phyloP scores from a whole-genome alignment of 306 rosid genomes.

The Clitoria ternatea region DNA sequence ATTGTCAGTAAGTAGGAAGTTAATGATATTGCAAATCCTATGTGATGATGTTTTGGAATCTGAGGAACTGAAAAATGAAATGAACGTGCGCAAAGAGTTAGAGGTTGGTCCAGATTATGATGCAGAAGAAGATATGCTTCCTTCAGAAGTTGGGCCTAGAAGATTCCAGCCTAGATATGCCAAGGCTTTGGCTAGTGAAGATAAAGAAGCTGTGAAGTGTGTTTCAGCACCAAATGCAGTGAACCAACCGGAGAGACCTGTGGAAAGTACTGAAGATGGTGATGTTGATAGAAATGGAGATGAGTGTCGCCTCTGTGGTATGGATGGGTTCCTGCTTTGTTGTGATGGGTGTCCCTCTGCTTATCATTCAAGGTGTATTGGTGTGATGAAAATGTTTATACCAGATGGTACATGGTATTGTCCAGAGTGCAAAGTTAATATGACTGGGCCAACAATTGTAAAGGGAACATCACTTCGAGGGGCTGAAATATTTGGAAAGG shows the following conservation, averaged over 20 bases:
- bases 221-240: slow-evolving; percentile 34
- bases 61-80: slow-evolving; percentile 70
- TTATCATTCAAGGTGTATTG: slow-evolving; percentile 95
- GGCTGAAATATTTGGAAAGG: slow-evolving; percentile 79
- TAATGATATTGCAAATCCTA: slow-evolving; percentile 69
- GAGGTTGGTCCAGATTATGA: slow-evolving; percentile 76
- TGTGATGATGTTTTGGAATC: slow-evolving; percentile 75
- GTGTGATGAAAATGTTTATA: slow-evolving; percentile 72
- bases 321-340: slow-evolving; percentile 96
- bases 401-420: slow-evolving; percentile 98
- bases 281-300: slow-evolving; percentile 78
- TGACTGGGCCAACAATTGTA: slow-evolving; percentile 55
- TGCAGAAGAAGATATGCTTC: slow-evolving; percentile 56
- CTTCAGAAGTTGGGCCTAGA: slow-evolving; percentile 56
- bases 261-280: slow-evolving; percentile 38
- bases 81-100: slow-evolving; percentile 66
- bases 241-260: slow-evolving; percentile 39
- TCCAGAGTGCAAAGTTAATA: slow-evolving; percentile 83
- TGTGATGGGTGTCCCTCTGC: slow-evolving; percentile 99
- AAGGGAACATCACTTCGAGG: slow-evolving; percentile 77
- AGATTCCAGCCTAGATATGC: slow-evolving; percentile 70
- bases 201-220: slow-evolving; percentile 49
- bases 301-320: slow-evolving; percentile 94
- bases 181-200: slow-evolving; percentile 63
- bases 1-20: slow-evolving; percentile 64